Percentiles rank a stretch among this genome's conserved stretches.
phyloP scores from a whole-genome alignment of 1,284 basidiomycete species.

The Ganoderma sinense region DNA sequence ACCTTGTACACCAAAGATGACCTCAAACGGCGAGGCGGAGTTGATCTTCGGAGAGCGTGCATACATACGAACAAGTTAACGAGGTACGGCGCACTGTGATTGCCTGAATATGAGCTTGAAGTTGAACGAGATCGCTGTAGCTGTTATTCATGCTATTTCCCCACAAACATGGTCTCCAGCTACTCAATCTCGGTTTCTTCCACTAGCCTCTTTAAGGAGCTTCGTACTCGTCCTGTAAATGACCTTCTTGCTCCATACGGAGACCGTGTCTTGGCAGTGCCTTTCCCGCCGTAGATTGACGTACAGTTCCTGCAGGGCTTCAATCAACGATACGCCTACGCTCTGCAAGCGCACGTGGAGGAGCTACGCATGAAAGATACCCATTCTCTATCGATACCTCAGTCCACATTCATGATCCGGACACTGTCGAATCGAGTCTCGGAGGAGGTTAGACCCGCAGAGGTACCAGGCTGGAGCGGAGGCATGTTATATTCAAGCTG shows the following conservation, averaged over 20 bases:
- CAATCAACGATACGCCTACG: constrained; percentile 89
- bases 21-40: constrained; percentile 73
- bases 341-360: constrained; percentile 72
- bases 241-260: not conserved
- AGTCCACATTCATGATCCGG: constrained; percentile 42
- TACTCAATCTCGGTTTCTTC: constrained; percentile 90
- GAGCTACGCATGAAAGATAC: constrained; percentile 52
- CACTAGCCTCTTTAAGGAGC: constrained; percentile 87
- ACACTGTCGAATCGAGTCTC: constrained; percentile 57
- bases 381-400: constrained; percentile 46
- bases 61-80: constrained; percentile 86
- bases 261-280: constrained; percentile 8
- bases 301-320: constrained; percentile 83
- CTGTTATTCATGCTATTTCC: constrained; percentile 81
- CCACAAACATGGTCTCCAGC: constrained; percentile 84
- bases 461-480: not conserved
- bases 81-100: constrained; percentile 70
- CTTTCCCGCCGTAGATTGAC: constrained; percentile 70
- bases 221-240: constrained; percentile 80
- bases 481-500: not conserved
- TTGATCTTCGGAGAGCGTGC: constrained; percentile 79
- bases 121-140: constrained; percentile 49
- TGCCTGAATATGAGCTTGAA: not conserved
- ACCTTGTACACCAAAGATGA: constrained; percentile 77
- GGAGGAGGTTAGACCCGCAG: constrained; percentile 39